Base-by-base conservation (phyloP, 2,329 filamentous ascomycete species). In the Epichloe amarillans region DNA sequence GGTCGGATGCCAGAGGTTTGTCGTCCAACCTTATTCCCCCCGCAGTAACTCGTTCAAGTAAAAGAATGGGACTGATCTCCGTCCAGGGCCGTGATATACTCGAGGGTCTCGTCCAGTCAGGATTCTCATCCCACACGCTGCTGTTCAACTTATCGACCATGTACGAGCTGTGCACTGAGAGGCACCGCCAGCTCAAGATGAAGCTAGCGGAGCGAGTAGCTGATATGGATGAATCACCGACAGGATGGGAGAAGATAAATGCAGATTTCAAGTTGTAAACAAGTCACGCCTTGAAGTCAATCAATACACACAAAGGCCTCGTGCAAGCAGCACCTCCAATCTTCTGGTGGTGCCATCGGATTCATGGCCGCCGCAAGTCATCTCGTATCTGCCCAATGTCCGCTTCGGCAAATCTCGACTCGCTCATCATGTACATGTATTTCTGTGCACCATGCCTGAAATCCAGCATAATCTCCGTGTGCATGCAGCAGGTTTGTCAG, bases 111-210 rank as follows among this genome's bases (percentile, higher is more conserved):
- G 72, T 89, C 0, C 73, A 79, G 3, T 64, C 71, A 0, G 79
- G 82, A 1, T 72, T 79, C 40, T 78, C 80, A 0, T 96, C 91
- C 52, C 83, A 86, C 55, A 86, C 86, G 0, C 69, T 95, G 2
- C 78, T 94, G 0, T 95, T 96, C 68, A 97, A 97, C 63, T 68
- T 98, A 12, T 82, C 83, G 11, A 97, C 91, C 0, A 80, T 95
- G 59, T 97, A 95, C 63, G 93, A 97, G 67, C 75, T 97, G 7
- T 93, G 86, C 63, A 90, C 86, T 0, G 90, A 97, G 59, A 77
- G 79, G 54, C 79, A 87, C 41, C 73, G 79, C 46, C 75, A 75
- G 12, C 67, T 85, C 58, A 97, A 97, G 72, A 66, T 78, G 33
- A 72, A 70, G 26, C 71, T 97, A 17, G 82, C 85, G 2, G 84